These are phyloP conservation scores for Metschnikowia borealis DNA, from an alignment of 805 yeast genomes.

Conservation along the genomic window DNA sequence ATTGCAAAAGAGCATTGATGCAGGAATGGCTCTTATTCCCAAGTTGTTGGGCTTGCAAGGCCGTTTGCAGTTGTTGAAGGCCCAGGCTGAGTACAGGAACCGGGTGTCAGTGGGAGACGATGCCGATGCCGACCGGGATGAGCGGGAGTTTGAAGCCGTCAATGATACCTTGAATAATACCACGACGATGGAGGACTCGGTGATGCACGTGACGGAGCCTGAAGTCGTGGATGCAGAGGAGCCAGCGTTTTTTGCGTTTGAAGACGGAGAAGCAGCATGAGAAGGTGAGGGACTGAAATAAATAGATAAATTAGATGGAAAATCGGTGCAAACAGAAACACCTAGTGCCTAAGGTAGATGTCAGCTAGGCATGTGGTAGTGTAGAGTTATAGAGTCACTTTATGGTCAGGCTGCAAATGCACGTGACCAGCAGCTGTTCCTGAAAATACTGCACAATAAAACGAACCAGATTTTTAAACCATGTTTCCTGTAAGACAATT, in stretches of 20 bases:
- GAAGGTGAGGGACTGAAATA: not conserved
- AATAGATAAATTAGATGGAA: too few species aligned
- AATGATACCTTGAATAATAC: slow-evolving; percentile 21
- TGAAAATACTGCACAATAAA: too few species aligned
- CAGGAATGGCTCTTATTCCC: slow-evolving; percentile 58
- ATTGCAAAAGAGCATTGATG: slow-evolving; percentile 53
- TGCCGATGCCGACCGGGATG: slow-evolving; percentile 15
- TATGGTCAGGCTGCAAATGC: too few species aligned
- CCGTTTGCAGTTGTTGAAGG: slow-evolving; percentile 66
- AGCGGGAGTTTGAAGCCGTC: slow-evolving; percentile 13
- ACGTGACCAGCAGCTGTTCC: too few species aligned
- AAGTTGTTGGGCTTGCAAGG: slow-evolving; percentile 80
- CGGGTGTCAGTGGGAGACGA: slow-evolving; percentile 18
- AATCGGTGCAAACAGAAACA: too few species aligned
- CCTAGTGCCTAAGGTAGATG: too few species aligned
- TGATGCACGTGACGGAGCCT: slow-evolving; percentile 23
- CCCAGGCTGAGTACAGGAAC: slow-evolving; percentile 70
- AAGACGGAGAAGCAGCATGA: slow-evolving; percentile 6
- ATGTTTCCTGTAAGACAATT: too few species aligned
- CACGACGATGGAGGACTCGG: slow-evolving; percentile 25
- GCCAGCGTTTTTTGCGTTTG: not conserved
- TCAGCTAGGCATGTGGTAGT: too few species aligned
- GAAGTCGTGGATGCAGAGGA: slow-evolving; percentile 3
- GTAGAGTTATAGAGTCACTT: too few species aligned
- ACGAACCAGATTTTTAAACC: too few species aligned